Evolutionary conservation across 495 filamentous ascomycete genomes (phyloP), one percentile per base, ranked within the genome.

Genomic region (Podospora bellae-mahoneyi): DNA sequence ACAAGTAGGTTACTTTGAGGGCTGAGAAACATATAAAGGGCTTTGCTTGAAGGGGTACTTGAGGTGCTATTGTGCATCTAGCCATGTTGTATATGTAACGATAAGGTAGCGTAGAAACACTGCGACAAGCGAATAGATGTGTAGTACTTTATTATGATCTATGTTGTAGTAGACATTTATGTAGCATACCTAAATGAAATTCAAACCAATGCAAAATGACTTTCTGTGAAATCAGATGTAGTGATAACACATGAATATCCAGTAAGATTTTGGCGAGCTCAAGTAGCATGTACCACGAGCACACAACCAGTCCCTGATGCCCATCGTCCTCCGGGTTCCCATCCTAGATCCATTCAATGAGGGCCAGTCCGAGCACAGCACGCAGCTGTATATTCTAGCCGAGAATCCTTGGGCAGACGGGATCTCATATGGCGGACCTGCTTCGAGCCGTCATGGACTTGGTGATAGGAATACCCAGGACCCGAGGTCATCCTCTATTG

Each of bases 371-470:
- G 75, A 65, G 71, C 69, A 68, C 71, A 76, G 73, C 69, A 32
- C 64, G 58, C 67, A 63, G 69, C 68, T 67, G 55, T 70, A 68
- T 63, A 44, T 60, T 19, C 30, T 58, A 57, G 67, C 74, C 77
- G 75, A 75, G 73, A 73, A 71, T 71, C 74, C n/a, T 20, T 67
- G 66, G 78, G 76, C 77, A 53, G 71, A 74, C 77, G 68, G 74
- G 73, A 70, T 70, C 75, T 73, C 75, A 66, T 74, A 19, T 39
- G 69, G 78, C 76, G 78, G 78, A 83, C 76, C 78, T 83, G 81
- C 74, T 83, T 77, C 80, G 74, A 82, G 80, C 78, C 81, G 76
- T 79, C 78, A 62, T 44, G 67, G 62, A 76, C 77, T 48, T 48
- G 39, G 39, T 16, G 15, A 13, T 72, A 83, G 74, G 72, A 81